Evolutionary conservation across 2,329 filamentous ascomycete genomes (phyloP).

Genomic region (Ophiobolus disseminans): DNA sequence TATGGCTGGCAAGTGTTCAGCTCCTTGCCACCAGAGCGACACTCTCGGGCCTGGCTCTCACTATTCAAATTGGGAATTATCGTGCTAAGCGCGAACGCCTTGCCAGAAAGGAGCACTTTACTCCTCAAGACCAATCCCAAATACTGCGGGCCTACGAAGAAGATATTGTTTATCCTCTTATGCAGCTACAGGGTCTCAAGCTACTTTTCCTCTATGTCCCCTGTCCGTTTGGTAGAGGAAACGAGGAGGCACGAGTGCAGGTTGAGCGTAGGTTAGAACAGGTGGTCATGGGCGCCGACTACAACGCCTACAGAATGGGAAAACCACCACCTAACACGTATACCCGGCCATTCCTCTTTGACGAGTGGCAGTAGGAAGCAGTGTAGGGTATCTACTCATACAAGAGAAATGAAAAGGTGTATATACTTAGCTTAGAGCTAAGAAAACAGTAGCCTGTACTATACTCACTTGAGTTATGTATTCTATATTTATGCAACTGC

Average conservation of each 20-base stretch:
- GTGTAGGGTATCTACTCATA: no score
- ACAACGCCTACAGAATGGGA: not conserved
- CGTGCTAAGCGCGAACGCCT: not conserved
- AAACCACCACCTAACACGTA: not conserved
- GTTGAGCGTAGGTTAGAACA: not conserved
- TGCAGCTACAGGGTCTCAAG: not conserved
- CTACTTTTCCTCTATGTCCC: not conserved
- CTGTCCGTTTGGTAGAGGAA: not conserved
- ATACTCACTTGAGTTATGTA: no score
- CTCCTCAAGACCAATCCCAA: not conserved
- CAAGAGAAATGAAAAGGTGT: no score
- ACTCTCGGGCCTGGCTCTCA: not conserved
- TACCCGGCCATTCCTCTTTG: conserved; percentile 1
- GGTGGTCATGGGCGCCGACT: not conserved
- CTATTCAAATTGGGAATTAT: not conserved
- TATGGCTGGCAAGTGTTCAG: not conserved
- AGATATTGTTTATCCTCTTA: not conserved
- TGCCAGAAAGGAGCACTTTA: not conserved
- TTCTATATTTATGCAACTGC: no score
- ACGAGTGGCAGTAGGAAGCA: no score
- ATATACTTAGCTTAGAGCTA: no score
- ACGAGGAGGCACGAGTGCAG: conserved; percentile 1
- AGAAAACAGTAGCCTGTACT: no score
- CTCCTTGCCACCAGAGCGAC: not conserved
- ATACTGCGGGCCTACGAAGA: not conserved